phyloP scores from a whole-genome alignment of 352 stramenopile genomes.

The Nothophytophthora sp. region DNA sequence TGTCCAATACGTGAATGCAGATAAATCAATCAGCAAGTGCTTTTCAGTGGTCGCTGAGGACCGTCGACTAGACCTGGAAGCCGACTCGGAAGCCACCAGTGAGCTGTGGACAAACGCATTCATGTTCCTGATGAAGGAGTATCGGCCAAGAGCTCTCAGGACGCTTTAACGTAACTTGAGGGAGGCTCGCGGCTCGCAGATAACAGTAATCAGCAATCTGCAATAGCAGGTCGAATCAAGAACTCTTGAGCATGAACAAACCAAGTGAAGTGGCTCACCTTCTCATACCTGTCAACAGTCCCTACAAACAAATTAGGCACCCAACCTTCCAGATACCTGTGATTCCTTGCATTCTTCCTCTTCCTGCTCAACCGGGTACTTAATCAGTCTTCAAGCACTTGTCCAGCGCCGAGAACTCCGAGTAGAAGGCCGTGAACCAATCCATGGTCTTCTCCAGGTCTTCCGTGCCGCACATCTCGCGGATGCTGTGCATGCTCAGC shows the following conservation, averaged over 20 bases:
- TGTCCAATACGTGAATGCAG: constrained; percentile 29
- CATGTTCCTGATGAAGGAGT: constrained; percentile 41
- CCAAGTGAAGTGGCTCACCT: too few relatives aligned
- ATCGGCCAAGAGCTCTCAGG: constrained; percentile 9
- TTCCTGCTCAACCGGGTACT: constrained; percentile 7
- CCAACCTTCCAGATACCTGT: neutral
- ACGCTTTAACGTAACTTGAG: constrained; percentile 24
- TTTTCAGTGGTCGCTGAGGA: constrained; percentile 73
- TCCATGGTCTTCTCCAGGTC: constrained; percentile 82
- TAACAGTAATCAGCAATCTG: too few relatives aligned
- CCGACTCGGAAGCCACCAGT: constrained; percentile 62
- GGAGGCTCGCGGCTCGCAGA: too few relatives aligned
- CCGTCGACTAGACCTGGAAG: constrained; percentile 65
- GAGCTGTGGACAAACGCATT: constrained; percentile 67
- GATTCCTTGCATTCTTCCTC: constrained; percentile 2
- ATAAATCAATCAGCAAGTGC: constrained; percentile 64
- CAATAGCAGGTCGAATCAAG: too few relatives aligned
- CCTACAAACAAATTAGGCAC: constrained; percentile 9
- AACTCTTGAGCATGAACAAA: too few relatives aligned
- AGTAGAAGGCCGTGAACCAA: constrained; percentile 94
- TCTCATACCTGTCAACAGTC: too few relatives aligned
- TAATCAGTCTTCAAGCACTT: constrained; percentile 77
- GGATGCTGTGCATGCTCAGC: constrained; percentile 98
- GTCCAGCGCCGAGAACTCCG: constrained; percentile 91
- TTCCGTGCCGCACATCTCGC: constrained; percentile 94